Evolutionary conservation across 1,139 yeast genomes (phyloP).

Genomic region (Nakaseomyces kungkrabaensis): DNA sequence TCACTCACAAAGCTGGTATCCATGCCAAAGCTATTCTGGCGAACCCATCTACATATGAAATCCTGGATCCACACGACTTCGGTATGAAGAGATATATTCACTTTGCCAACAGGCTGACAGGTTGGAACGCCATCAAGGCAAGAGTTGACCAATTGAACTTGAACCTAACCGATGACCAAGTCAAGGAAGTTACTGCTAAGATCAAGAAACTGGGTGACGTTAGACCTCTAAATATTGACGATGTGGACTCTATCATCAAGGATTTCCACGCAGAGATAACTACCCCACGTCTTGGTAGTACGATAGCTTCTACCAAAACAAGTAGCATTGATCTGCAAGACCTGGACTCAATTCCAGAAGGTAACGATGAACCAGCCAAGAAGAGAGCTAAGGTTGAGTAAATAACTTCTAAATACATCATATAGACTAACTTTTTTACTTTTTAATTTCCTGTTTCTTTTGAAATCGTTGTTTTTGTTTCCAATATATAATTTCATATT

Average conservation of each 20-base stretch:
- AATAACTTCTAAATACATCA: background rate
- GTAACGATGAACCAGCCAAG: conserved; percentile 7
- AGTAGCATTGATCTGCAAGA: conserved; percentile 2
- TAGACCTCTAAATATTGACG: conserved; percentile 88
- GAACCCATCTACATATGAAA: conserved; percentile 96
- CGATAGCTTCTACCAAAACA: background rate
- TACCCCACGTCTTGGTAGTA: conserved; percentile 30
- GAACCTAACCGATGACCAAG: conserved; percentile 80
- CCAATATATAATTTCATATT: no score
- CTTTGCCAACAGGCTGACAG: conserved; percentile 94
- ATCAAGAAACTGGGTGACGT: conserved; percentile 93
- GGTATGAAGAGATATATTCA: conserved; percentile 94
- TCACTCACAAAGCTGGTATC: conserved; percentile 98
- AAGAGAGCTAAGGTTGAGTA: conserved; percentile 7
- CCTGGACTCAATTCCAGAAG: conserved; percentile 4
- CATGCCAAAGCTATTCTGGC: conserved; percentile 98
- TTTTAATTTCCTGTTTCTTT: no score
- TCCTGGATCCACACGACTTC: conserved; percentile 86
- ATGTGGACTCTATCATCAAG: conserved; percentile 92
- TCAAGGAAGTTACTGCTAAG: conserved; percentile 88
- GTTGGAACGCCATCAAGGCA: conserved; percentile 98
- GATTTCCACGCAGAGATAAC: conserved; percentile 71
- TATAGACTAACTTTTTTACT: background rate
- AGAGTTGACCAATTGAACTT: conserved; percentile 96
- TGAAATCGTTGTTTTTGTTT: no score